Evolutionary conservation across 208 protist species (phyloP), one percentile per base, ranked within the genome.

Genomic region (Acanthamoeba castellanii): DNA sequence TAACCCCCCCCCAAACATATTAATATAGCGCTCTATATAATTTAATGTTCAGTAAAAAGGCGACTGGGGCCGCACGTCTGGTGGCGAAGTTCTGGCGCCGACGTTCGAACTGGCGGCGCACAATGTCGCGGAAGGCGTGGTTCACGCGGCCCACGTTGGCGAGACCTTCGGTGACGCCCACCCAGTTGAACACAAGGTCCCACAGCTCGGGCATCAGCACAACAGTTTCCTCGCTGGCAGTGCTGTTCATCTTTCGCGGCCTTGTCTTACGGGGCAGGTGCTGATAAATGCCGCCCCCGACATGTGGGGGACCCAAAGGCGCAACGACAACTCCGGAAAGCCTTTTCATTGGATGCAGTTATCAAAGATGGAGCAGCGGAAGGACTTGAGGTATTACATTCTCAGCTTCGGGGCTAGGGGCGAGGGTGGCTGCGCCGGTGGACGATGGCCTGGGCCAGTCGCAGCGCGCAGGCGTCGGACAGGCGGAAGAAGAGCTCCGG

Each of bases 401-500:
- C n/a, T n/a, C n/a, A n/a, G n/a, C n/a, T n/a, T n/a, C n/a, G n/a
- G n/a, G n/a, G n/a, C n/a, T n/a, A n/a, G n/a, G n/a, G n/a, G n/a
- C n/a, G n/a, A n/a, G n/a, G n/a, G n/a, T n/a, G n/a, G n/a, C n/a
- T n/a, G n/a, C n/a, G n/a, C n/a, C n/a, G 47, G 47, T 70, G 68
- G 8, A 76, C 16, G 68, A 42, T 76, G 68, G 68, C 68, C 2
- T 42, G 3, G 3, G 68, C 18, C 9, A 76, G 68, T 37, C 30
- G 68, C 8, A 37, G 18, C 2, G 70, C 52, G 34, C 85, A 74
- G n/a, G n/a, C 25, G 13, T 42, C 37, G 9, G 85, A 91, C 8
- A 91, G 61, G 25, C 85, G 52, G n/a, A 91, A 37, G 61, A 91
- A 91, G 52, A 91, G 55, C 61, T 91, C 85, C 1, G 85, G 85